phyloP scores from a whole-genome alignment of 2,329 filamentous ascomycete genomes.

The Curvularia lunata region DNA sequence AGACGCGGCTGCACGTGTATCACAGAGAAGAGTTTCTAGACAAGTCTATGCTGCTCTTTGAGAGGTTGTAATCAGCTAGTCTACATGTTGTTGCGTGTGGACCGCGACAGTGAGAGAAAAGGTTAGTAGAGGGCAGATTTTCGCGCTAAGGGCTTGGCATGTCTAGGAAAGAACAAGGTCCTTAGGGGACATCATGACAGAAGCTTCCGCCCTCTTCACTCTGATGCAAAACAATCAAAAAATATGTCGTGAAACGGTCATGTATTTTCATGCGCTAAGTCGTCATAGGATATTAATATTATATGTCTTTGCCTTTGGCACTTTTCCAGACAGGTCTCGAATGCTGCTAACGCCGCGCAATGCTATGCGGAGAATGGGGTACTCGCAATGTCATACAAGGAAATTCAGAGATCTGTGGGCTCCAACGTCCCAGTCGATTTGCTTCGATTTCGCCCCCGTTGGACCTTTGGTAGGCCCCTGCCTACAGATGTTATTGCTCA shows the following conservation, averaged over 20 bases:
- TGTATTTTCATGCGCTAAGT: not conserved
- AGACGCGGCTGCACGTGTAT: not conserved
- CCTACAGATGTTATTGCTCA: constrained; percentile 4
- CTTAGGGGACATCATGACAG: not conserved
- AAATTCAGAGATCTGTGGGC: not conserved
- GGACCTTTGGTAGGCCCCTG: not conserved
- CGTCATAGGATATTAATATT: constrained; percentile 24
- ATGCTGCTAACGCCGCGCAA: constrained; percentile 26
- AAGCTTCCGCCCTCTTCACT: not conserved
- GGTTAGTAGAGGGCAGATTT: constrained; percentile 28
- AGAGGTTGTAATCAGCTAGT: not conserved
- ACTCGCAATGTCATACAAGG: constrained; percentile 4
- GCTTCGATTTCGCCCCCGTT: not conserved
- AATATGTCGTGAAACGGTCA: not conserved
- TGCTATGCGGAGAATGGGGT: constrained; percentile 22
- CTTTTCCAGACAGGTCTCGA: constrained; percentile 11
- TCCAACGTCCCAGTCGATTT: not conserved
- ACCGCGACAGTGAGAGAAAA: not conserved
- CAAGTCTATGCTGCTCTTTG: not conserved
- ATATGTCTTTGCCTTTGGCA: constrained; percentile 21
- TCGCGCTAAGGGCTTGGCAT: constrained; percentile 32
- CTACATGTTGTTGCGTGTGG: constrained; percentile 9
- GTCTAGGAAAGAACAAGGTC: not conserved
- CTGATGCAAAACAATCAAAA: not conserved
- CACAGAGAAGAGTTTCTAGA: not conserved